Evolutionary conservation across 2,329 filamentous ascomycete species (phyloP), one percentile per base, ranked within the genome.

Genomic region (Aspergillus felis): DNA sequence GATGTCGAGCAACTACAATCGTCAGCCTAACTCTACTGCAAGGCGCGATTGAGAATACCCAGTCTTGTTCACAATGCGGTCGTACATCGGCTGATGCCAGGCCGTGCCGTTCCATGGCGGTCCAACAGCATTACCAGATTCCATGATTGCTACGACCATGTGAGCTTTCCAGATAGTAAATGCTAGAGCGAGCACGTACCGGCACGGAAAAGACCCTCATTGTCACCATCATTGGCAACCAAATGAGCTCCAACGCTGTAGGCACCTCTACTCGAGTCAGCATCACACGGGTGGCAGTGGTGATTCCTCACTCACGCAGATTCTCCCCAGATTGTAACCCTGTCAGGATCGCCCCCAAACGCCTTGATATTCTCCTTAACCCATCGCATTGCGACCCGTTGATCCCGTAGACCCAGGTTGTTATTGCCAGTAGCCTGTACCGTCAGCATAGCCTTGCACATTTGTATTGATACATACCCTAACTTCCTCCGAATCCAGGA

Each of bases 271-370:
- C n/a, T 28, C 14, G 25, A 20, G 20, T 53, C 14, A 57, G 35
- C n/a, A 38, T 8, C n/a, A 4, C 14, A n/a, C 38, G 22, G n/a
- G 2, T 28, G 3, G 4, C 14, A 4, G 22, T 20, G 12, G 10
- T 24, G n/a, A 8, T 38, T 38, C 17, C 1, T 17, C 14, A 57
- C 67, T 58, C 51, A 71, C 68, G 68, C 68, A 42, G 70, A 73
- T 56, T 74, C 71, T 17, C 72, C 72, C 64, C 72, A 74, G 22
- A 75, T 74, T 5, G 72, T 73, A 27, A 75, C 65, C 28, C 61
- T 67, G 6, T 68, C 61, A 3, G 68, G 66, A 35, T 71, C 68
- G 20, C 68, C 68, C 0, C 72, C 71, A 51, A 75, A 74, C 0
- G 67, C 65, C 22, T 61, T 41, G 42, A 74, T 74, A 54, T 74